Base-by-base conservation (phyloP, 2,329 filamentous ascomycete species). In the Aureobasidium sp. region DNA sequence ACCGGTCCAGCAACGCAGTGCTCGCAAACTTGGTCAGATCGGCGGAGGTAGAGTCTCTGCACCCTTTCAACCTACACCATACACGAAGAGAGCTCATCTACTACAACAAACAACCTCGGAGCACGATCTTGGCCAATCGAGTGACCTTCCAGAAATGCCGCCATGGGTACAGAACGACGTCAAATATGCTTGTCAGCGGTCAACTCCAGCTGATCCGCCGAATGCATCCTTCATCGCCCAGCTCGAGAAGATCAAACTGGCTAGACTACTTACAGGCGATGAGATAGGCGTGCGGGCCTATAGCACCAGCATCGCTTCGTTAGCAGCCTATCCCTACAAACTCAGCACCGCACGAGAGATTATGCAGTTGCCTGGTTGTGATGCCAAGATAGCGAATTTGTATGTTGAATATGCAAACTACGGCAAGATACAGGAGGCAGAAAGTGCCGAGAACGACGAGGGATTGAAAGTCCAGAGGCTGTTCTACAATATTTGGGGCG, bases 401-500 rank as follows among this genome's bases (percentile, higher is more conserved):
- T 97, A 88, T 72, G 79, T 86, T 22, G 89, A 96, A 70, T 97
- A 86, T 81, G 83, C 80, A 58, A 78, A 81, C 62, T 78, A 78
- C 2, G 80, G 81, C 0, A 77, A 74, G 17, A 76, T 96, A 5
- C 71, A 78, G 39, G 89, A 90, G 27, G 85, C 86, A 0, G 76
- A 82, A 8, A 82, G 85, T 4, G 82, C 89, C 1, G 81, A 87
- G 56, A 74, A 76, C 0, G 86, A 96, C 66, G 77, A 83, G 14
- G 83, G 81, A 62, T 79, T 94, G 62, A 79, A 79, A 22, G 79
- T 85, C 0, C 75, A 97, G 3, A 79, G 83, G 48, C 72, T 81
- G 0, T 97, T 97, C 73, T 89, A 89, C 75, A 80, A 88, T 5
- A 95, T 97, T 62, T 96, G 91, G 89, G 93, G 92, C n/a, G 91